These are phyloP conservation scores for Ochetophila trinervis DNA, from an alignment of 306 rosid genomes.

Conservation along the genomic window DNA sequence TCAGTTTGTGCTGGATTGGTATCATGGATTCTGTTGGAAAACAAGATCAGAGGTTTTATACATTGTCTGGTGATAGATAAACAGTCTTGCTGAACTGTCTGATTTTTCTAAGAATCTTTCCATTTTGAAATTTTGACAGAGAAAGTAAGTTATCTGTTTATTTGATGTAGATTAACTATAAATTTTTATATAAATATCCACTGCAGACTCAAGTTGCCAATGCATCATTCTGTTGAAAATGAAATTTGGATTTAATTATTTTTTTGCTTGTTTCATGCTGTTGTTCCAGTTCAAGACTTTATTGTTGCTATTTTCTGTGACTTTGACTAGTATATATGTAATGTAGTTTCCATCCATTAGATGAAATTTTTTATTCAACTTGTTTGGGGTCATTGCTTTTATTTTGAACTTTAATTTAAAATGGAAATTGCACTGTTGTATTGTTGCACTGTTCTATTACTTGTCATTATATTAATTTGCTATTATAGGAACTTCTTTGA, in stretches of 20 bases:
- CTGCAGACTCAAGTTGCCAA: neutral
- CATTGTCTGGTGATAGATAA: slow-evolving; percentile 33
- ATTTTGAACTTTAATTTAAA: no score
- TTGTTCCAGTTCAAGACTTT: neutral
- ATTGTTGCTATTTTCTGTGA: neutral
- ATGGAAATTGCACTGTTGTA: no score
- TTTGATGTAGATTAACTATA: slow-evolving; percentile 20
- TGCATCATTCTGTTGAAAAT: neutral
- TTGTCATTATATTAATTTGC: no score
- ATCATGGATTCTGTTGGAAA: slow-evolving; percentile 42
- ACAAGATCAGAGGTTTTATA: slow-evolving; percentile 30
- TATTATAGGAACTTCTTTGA: no score
- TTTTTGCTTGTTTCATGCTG: neutral
- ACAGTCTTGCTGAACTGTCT: slow-evolving; percentile 41
- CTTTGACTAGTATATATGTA: neutral
- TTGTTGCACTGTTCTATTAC: no score
- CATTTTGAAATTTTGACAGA: slow-evolving; percentile 44
- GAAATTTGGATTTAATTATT: neutral
- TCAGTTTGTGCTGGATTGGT: slow-evolving; percentile 31
- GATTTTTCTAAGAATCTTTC: slow-evolving; percentile 37
- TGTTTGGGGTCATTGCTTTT: no score
- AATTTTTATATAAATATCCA: slow-evolving; percentile 17
- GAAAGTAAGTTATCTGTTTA: slow-evolving; percentile 54
- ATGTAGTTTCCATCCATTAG: no score
- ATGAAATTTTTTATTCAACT: no score